These are phyloP conservation scores for Drechmeria coniospora DNA, from an alignment of 2,329 filamentous ascomycete genomes.

Conservation along the genomic window DNA sequence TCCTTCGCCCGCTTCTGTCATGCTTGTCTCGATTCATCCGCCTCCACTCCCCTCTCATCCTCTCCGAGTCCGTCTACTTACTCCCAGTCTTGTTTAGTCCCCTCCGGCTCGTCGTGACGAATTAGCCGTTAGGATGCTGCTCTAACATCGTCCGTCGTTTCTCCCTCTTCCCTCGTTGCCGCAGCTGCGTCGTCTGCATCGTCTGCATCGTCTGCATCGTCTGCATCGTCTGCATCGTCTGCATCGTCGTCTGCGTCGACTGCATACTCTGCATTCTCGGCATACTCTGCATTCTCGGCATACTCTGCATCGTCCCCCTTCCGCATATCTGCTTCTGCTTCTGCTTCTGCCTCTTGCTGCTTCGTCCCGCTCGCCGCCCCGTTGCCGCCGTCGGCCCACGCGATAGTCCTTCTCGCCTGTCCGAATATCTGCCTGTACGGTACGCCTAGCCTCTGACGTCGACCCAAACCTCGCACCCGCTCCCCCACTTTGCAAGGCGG, in stretches of 20 bases:
- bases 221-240: too few species aligned
- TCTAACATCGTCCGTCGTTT: constrained; percentile 1
- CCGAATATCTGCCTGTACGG: not conserved
- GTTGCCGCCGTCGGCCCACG: not conserved
- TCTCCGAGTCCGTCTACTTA: not conserved
- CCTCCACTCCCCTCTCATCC: too few species aligned
- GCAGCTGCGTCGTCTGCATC: not conserved
- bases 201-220: too few species aligned
- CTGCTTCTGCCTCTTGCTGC: not conserved
- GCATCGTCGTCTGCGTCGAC: too few species aligned
- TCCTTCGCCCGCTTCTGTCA: too few species aligned
- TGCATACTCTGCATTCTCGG: too few species aligned
- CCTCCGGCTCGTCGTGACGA: not conserved
- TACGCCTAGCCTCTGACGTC: constrained; percentile 6
- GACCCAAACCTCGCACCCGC: constrained; percentile 4
- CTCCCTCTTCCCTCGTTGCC: not conserved
- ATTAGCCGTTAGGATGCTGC: not conserved
- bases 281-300: too few species aligned
- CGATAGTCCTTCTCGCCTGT: not conserved
- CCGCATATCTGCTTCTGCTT: not conserved
- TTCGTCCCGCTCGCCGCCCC: not conserved
- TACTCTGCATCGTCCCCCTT: too few species aligned
- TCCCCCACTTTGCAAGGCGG: constrained; percentile 3
- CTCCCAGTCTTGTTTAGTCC: not conserved
- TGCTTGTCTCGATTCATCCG: too few species aligned